Conservation (phyloP, 176 grass and related monocot genomes). For the Avena insularis region DNA sequence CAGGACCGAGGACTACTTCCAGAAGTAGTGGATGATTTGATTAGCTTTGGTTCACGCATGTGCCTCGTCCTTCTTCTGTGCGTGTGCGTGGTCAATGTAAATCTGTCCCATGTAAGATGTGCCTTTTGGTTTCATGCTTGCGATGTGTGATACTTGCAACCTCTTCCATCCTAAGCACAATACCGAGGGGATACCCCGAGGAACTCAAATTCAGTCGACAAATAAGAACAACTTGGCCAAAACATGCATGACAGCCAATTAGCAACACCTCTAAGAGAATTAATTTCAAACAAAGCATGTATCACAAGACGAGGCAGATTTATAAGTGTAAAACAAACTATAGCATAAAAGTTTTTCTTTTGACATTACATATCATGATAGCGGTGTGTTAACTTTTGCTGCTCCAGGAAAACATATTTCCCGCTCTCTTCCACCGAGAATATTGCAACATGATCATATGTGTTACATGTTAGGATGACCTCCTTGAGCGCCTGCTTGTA, state of each 20-base stretch:
- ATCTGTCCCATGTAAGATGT: background rate
- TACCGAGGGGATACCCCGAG: background rate
- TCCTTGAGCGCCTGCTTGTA: too few relatives aligned
- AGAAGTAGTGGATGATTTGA: constrained; percentile 52
- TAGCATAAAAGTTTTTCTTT: too few relatives aligned
- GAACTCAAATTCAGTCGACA: background rate
- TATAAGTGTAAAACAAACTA: too few relatives aligned
- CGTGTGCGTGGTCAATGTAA: constrained; percentile 18
- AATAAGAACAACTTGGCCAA: background rate
- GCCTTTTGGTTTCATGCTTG: background rate
- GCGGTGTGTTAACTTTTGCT: too few relatives aligned
- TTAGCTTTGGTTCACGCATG: background rate
- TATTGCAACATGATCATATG: too few relatives aligned
- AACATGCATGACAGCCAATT: background rate
- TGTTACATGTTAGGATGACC: too few relatives aligned
- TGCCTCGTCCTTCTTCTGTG: constrained; percentile 23
- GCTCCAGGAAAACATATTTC: too few relatives aligned
- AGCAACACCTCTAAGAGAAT: background rate
- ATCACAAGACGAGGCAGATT: too few relatives aligned
- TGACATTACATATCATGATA: too few relatives aligned
- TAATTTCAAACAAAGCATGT: too few relatives aligned
- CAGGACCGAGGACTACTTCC: constrained; percentile 90
- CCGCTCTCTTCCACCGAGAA: too few relatives aligned
- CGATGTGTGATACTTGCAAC: background rate
- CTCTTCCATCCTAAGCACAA: too few relatives aligned